Base-by-base conservation (phyloP, 2,329 filamentous ascomycete species). In the Byssochlamys sp. region DNA sequence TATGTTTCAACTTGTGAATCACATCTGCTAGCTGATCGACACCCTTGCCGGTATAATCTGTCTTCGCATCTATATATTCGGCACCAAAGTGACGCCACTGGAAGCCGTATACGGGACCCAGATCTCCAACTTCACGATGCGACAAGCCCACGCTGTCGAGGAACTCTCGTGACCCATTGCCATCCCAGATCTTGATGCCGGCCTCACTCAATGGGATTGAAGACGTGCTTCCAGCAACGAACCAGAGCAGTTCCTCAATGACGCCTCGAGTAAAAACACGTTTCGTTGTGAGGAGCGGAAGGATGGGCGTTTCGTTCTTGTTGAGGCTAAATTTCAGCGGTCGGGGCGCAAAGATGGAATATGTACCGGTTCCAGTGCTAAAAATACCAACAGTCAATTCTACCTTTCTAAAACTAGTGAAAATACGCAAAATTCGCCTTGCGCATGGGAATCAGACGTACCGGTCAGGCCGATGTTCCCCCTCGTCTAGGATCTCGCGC, bases 31-130 rank as follows among this genome's bases (percentile, higher is more conserved):
- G 80, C 77, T 99, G 94, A 71, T 99, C 94, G 14, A 96, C 90
- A 19, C 94, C 94, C 71, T 95, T 81, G 0, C 89, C 91, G 0
- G 84, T 81, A 74, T 99, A 99, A 71, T 97, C 90, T 0, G 88
- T 82, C 62, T 85, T 79, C 12, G 86, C 82, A 68, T 92, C 88
- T 19, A 86, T 78, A 72, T 99, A 99, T 60, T 90, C 85, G 3
- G 94, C 94, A 54, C 94, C 94, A 68, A 99, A 99, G 75, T 97
- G 92, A 2, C 94, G 88, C 94, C 94, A 99, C 75, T 99, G 94
- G 77, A 99, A 99, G 1, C 94, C 94, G 71, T 99, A 99, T 0
- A 97, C 91, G 29, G 94, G 94, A 0, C 94, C 94, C 0, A 99
- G 80, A 69, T 99, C 94, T 62, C 94, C 94, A 24, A 86, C 88